Evolutionary conservation across 2,329 filamentous ascomycete species (phyloP), one percentile per base, ranked within the genome.

Genomic region (Penicillium sp.): DNA sequence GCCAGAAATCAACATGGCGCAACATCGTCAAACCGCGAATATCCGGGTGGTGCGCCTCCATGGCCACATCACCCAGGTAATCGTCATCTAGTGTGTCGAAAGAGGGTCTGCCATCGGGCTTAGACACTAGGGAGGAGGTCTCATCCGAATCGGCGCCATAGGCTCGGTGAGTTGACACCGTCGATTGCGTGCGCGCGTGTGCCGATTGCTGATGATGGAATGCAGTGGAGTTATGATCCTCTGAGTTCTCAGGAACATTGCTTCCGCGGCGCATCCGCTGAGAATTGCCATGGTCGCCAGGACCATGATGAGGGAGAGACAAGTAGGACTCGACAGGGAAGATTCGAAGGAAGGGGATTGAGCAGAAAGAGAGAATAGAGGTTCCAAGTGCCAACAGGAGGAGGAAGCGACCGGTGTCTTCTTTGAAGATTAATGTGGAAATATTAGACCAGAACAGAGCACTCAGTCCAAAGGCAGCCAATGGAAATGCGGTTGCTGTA

Each of bases 381-480:
- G 94, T 97, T 17, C 93, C 93, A 65, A 88, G 83, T 3, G 93
- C 88, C 44, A 99, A 83, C 30, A 98, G 81, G 66, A 94, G 82
- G 60, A 99, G 83, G 70, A 97, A 93, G 42, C 86, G 86, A 59
- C 90, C 89, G 0, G 93, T 95, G 71, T 96, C 88, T 42, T 92
- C 92, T 2, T 92, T 91, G 73, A 97, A 93, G 44, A 92, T 81
- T 51, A 96, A 74, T 19, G 88, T 87, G 24, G 92, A 91, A 37
- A 96, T 79, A 2, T 89, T 84, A 0, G 95, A 94, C 80, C 97
- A 99, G 82, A 98, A 96, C 79, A 99, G 95, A 58, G 95, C 95
- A 75, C 93, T 97, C 60, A 99, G 81, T 3, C 95, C 95, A 74
- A 98, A 98, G 3, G 92, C 93, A 60, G 95, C 92, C 59, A 98